Base-by-base conservation (phyloP, 306 rosid genomes). In the Dryas octopetala region DNA sequence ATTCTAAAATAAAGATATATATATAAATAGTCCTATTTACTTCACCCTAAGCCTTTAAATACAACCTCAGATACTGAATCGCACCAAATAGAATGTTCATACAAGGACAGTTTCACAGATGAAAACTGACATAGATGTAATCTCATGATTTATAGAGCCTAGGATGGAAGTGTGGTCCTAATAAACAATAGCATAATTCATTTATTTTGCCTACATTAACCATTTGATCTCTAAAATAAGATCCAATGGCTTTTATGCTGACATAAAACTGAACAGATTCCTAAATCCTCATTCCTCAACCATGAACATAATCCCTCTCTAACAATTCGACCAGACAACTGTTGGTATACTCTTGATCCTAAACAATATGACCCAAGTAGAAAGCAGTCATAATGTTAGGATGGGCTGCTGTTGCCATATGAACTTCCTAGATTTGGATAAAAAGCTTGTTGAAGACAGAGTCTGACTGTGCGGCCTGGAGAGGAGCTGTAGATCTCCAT, bases 401-500 rank as follows among this genome's bases (percentile, higher is more conserved):
- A 75, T 55, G 59, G 82, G 61, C 76, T 65, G 79, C 78, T 74
- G 74, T 63, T 65, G 63, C 80, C 83, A 73, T 80, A 78, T 3
- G 80, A 83, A 71, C 78, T 80, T 59, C 19, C 67, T 40, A 78
- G 79, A 84, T 58, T 75, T 16, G 58, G 75, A 40, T 85, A 81
- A 7, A 81, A 73, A 80, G 88, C 79, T 70, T 82, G 84, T 70
- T 87, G 88, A 10, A 87, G 70, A n/a, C 81, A 82, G 47, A 87
- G 81, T 71, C 88, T 84, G 23, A 89, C 79, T 12, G 90, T 87
- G 75, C 76, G 83, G 71, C 70, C 83, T n/a, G 76, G 82, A 59
- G 90, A 88, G 45, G 89, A 51, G 72, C 78, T 77, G 17, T 77
- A 81, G 60, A 84, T 66, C 44, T 91, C 90, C 65, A 84, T 84